These are phyloP conservation scores for Gloeopeniophorella convolvens DNA, from an alignment of 768 basidiomycete species.

Conservation along the genomic window DNA sequence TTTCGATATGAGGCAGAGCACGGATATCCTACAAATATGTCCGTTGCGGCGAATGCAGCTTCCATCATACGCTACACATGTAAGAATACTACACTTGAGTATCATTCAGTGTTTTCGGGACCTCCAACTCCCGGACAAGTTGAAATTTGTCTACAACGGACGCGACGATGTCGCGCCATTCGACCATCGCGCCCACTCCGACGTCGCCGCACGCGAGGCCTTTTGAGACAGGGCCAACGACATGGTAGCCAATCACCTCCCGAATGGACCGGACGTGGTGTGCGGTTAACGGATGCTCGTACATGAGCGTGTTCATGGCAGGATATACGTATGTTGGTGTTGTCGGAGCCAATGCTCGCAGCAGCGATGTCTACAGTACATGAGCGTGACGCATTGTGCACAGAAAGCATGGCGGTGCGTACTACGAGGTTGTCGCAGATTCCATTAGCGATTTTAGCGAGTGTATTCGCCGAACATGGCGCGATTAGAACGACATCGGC, in stretches of 20 bases:
- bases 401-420: constrained; percentile 17
- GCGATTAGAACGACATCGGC: constrained; percentile 93
- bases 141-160: constrained; percentile 56
- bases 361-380: constrained; percentile 55
- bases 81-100: no score
- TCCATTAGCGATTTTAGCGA: constrained; percentile 87
- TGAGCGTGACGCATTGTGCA: neutral
- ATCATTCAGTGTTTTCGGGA: neutral
- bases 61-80: no score
- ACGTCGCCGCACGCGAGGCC: constrained; percentile 86
- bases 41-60: no score
- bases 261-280: constrained; percentile 72
- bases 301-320: constrained; percentile 99
- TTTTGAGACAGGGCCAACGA: constrained; percentile 87
- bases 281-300: constrained; percentile 84
- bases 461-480: constrained; percentile 95
- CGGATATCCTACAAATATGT: no score
- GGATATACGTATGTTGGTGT: constrained; percentile 91
- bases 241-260: constrained; percentile 70
- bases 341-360: constrained; percentile 75
- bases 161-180: constrained; percentile 85
- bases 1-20: no score
- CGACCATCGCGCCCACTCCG: constrained; percentile 94
- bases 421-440: constrained; percentile 89
- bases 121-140: constrained; percentile 14